phyloP scores from a whole-genome alignment of 2,329 filamentous ascomycete genomes.

The Colletotrichum sp. region DNA sequence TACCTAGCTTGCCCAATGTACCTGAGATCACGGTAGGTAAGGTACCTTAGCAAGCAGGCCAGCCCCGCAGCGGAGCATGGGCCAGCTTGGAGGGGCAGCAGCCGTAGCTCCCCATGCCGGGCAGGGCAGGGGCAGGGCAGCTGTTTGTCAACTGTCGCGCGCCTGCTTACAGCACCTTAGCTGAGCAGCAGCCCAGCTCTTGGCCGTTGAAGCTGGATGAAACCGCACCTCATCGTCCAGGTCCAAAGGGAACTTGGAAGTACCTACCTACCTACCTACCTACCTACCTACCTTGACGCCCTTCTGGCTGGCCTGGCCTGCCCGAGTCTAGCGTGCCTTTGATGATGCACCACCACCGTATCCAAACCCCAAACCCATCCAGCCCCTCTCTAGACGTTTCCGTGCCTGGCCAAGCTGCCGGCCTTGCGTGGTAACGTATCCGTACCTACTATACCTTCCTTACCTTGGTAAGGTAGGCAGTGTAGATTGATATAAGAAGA shows the following conservation, averaged over 20 bases:
- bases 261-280: neutral
- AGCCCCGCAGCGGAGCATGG: neutral
- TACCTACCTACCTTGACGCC: neutral
- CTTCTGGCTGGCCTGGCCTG: neutral
- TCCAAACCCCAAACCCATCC: neutral
- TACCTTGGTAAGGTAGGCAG: neutral
- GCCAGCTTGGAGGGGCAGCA: neutral
- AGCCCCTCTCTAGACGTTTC: neutral
- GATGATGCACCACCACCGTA: neutral
- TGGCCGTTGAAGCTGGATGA: neutral
- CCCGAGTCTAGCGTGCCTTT: neutral
- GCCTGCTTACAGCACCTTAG: neutral
- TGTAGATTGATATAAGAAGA: slow-evolving; percentile 3
- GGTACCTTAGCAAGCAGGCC: neutral
- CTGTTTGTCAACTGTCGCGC: neutral
- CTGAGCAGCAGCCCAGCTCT: neutral
- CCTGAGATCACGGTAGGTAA: no score
- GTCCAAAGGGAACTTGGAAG: neutral
- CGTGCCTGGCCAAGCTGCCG: neutral
- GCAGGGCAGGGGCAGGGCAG: neutral
- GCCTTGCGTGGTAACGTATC: neutral
- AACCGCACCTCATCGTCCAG: neutral
- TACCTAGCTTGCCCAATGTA: no score
- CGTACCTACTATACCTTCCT: neutral
- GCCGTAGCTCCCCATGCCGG: neutral